These are phyloP conservation scores for Apiotrichum siamense DNA, from an alignment of 1,284 basidiomycete species.

Conservation along the genomic window DNA sequence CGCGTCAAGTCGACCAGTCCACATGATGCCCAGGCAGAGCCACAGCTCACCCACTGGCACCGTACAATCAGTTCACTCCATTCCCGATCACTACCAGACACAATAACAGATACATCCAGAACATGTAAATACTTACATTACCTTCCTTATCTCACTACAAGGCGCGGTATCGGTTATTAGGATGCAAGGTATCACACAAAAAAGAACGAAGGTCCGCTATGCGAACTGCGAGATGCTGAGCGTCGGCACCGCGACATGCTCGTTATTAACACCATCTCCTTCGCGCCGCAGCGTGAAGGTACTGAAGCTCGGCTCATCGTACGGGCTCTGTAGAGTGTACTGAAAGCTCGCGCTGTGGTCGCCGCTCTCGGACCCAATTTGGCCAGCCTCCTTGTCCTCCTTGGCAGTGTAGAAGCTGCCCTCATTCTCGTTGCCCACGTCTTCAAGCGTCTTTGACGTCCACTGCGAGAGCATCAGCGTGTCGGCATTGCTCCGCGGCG, in stretches of 20 bases:
- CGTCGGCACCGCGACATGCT: background rate
- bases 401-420: constrained; percentile 3
- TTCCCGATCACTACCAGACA: no score
- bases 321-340: background rate
- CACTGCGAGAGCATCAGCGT: background rate
- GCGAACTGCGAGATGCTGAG: background rate
- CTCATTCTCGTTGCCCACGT: background rate
- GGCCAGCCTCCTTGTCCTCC: background rate
- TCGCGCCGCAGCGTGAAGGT: background rate
- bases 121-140: background rate
- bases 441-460: background rate
- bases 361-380: background rate
- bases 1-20: no score
- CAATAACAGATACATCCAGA: background rate
- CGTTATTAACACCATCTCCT: background rate
- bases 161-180: background rate
- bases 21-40: no score
- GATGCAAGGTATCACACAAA: background rate
- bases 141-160: no score
- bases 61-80: no score
- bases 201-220: no score
- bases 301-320: constrained; percentile 1
- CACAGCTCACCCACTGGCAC: no score
- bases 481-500: background rate
- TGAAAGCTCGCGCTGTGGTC: background rate